Percentiles rank a stretch among this genome's conserved stretches.
phyloP scores from a whole-genome alignment of 139 green algal species.

The Tetradesmus obliquus region DNA sequence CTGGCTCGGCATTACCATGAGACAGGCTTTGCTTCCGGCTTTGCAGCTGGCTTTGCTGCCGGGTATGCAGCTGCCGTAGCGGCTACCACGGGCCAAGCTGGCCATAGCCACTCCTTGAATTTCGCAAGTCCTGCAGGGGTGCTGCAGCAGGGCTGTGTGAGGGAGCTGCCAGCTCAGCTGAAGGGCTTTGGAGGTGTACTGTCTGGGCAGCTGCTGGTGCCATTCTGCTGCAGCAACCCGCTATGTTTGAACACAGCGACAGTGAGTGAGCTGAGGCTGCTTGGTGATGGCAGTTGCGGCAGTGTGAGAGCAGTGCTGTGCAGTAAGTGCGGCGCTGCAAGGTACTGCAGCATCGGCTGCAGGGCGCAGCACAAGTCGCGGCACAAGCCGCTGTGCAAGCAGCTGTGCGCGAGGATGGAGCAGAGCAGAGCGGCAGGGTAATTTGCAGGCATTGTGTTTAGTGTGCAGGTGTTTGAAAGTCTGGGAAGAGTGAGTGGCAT shows the following conservation, averaged over 20 bases:
- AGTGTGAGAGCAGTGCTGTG: not conserved
- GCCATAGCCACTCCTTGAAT: not conserved
- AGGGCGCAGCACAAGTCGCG: not conserved
- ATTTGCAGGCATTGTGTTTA: not conserved
- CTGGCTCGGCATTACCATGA: slow-evolving; percentile 19
- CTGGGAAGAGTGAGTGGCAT: too few relatives aligned
- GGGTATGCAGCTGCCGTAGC: not conserved
- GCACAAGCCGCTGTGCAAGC: slow-evolving; percentile 9
- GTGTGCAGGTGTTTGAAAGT: too few relatives aligned
- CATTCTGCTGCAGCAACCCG: not conserved
- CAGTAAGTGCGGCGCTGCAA: not conserved
- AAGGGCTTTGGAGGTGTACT: not conserved
- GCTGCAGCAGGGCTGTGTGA: not conserved
- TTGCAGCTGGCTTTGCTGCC: slow-evolving; percentile 29
- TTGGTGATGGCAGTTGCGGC: not conserved
- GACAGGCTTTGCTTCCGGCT: not conserved
- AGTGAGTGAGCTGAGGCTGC: not conserved
- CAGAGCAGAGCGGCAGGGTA: not conserved
- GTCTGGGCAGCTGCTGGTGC: not conserved
- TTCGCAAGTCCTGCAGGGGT: not conserved
- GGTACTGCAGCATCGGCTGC: slow-evolving; percentile 1
- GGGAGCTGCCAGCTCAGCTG: slow-evolving; percentile 4
- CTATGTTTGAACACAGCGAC: not conserved
- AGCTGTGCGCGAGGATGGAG: not conserved
- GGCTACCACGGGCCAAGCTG: not conserved